Evolutionary conservation across 2,329 filamentous ascomycete species (phyloP).

Genomic region (Cercospora sesami): DNA sequence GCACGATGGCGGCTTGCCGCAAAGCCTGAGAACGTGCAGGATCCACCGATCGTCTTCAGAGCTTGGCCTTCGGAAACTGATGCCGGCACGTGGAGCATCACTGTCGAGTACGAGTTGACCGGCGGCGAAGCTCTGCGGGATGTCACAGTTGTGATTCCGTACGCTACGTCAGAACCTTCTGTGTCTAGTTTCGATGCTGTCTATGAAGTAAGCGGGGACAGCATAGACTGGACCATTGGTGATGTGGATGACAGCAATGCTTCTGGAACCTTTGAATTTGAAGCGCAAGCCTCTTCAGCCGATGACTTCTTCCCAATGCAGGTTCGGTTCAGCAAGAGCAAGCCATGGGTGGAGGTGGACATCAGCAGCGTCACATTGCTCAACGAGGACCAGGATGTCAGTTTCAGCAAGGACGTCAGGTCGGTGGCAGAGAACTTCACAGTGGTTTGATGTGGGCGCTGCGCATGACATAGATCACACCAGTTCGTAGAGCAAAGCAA

Average conservation of each 20-base stretch:
- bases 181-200: slow-evolving; percentile 92
- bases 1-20: slow-evolving; percentile 88
- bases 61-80: slow-evolving; percentile 94
- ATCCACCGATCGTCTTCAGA: slow-evolving; percentile 91
- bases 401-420: slow-evolving; percentile 79
- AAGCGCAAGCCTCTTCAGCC: slow-evolving; percentile 82
- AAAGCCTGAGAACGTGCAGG: slow-evolving; percentile 73
- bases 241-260: slow-evolving; percentile 78
- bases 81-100: slow-evolving; percentile 80
- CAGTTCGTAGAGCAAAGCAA: neutral
- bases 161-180: slow-evolving; percentile 76
- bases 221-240: slow-evolving; percentile 90
- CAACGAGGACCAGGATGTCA: slow-evolving; percentile 74
- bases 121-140: slow-evolving; percentile 76
- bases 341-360: slow-evolving; percentile 88
- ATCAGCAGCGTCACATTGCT: slow-evolving; percentile 75
- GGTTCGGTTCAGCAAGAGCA: slow-evolving; percentile 80
- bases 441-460: slow-evolving; percentile 62
- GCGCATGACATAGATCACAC: neutral
- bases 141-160: slow-evolving; percentile 85
- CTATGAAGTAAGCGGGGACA: slow-evolving; percentile 91
- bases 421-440: slow-evolving; percentile 73
- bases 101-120: slow-evolving; percentile 91
- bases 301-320: slow-evolving; percentile 98
- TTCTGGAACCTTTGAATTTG: slow-evolving; percentile 90